A percentile compares a stretch with the other conserved stretches of the same genome.
Evolutionary conservation across 495 filamentous ascomycete species (phyloP).

Genomic region (Podospora appendiculata): DNA sequence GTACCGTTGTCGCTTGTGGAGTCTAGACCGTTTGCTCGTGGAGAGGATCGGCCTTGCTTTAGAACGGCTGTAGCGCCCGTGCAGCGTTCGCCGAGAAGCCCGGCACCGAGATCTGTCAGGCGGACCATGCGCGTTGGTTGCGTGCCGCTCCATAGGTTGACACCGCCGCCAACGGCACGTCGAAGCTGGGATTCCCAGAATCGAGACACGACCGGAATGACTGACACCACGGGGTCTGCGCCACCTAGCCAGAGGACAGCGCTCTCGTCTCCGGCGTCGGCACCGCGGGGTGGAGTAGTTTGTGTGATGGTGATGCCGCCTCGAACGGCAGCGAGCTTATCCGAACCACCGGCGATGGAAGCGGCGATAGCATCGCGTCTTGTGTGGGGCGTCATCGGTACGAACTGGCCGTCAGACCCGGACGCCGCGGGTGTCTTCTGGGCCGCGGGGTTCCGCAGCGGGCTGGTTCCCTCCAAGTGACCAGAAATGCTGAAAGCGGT

Average conservation of each 20-base stretch:
- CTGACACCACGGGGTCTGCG: slow-evolving; percentile 45
- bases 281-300: slow-evolving; percentile 32
- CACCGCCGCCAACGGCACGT: slow-evolving; percentile 50
- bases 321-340: slow-evolving; percentile 28
- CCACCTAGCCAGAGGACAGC: slow-evolving; percentile 62
- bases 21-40: slow-evolving; percentile 17
- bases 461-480: slow-evolving; percentile 48
- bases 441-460: slow-evolving; percentile 33
- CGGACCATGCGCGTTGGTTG: slow-evolving; percentile 40
- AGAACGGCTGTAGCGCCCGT: slow-evolving; percentile 51
- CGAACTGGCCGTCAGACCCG: slow-evolving; percentile 41
- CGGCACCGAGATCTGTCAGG: slow-evolving; percentile 41
- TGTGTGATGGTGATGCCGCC: slow-evolving; percentile 60
- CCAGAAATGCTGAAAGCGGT: slow-evolving; percentile 64
- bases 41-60: slow-evolving; percentile 14
- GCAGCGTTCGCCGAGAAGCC: slow-evolving; percentile 59
- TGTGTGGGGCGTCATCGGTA: slow-evolving; percentile 80
- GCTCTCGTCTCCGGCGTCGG: slow-evolving; percentile 52
- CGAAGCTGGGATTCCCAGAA: slow-evolving; percentile 58
- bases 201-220: slow-evolving; percentile 56
- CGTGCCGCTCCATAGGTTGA: slow-evolving; percentile 47
- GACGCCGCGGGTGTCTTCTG: slow-evolving; percentile 34
- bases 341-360: slow-evolving; percentile 21
- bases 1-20: slow-evolving; percentile 19
- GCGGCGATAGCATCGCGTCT: slow-evolving; percentile 43